A percentile compares a stretch with the other conserved stretches of the same genome.
phyloP scores from a whole-genome alignment of 225 moss, liverwort and hornwort species.

The Straminergon stramineum region DNA sequence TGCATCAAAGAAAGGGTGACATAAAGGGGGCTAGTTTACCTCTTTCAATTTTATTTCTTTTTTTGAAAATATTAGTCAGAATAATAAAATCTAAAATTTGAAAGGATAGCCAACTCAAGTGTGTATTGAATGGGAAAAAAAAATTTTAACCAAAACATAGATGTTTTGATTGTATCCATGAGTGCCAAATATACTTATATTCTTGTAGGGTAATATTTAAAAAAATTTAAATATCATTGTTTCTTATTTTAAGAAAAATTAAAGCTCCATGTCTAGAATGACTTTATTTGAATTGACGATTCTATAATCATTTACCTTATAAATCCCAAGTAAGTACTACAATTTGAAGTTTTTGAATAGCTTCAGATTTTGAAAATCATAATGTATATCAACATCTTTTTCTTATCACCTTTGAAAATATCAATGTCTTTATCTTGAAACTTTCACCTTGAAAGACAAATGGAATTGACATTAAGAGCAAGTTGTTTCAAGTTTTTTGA shows the following conservation, averaged over 20 bases:
- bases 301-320: background rate
- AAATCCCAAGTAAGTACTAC: background rate
- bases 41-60: background rate
- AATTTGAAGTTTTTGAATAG: background rate
- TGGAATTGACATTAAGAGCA: background rate
- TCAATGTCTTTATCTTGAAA: background rate
- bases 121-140: background rate
- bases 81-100: background rate
- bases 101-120: background rate
- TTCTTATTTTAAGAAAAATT: background rate
- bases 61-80: background rate
- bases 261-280: fast-evolving
- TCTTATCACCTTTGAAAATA: background rate
- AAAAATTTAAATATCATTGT: background rate
- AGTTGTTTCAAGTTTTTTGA: background rate
- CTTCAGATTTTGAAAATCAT: background rate
- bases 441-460: background rate
- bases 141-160: background rate
- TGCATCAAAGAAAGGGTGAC: background rate
- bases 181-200: background rate
- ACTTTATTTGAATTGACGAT: background rate
- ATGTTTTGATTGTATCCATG: background rate
- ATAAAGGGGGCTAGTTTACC: background rate
- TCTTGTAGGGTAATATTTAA: background rate
- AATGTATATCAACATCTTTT: background rate